Conservation (phyloP, 306 rosid species). For the Gillenia trifoliata region DNA sequence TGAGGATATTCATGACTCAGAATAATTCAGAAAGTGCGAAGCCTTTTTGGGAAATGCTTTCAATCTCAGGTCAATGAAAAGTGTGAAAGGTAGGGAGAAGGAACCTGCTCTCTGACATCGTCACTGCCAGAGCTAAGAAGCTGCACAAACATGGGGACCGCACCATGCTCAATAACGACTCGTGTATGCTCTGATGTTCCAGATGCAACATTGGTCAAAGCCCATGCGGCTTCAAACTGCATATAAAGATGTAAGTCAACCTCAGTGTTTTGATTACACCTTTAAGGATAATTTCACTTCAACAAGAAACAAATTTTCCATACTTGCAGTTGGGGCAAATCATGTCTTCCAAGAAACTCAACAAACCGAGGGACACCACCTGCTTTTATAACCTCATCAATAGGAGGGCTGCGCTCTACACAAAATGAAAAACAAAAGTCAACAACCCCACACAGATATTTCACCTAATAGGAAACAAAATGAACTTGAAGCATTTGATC, state of each 20-base stretch:
- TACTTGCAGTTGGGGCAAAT: conserved; percentile 50
- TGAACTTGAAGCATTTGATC: background rate
- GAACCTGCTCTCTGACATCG: conserved; percentile 68
- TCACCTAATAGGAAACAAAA: background rate
- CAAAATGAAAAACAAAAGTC: background rate
- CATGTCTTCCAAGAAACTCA: conserved; percentile 52
- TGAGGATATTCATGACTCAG: background rate
- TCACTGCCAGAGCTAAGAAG: conserved; percentile 54
- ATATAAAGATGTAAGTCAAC: conserved; percentile 1
- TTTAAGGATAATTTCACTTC: background rate
- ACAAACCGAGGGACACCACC: conserved; percentile 61
- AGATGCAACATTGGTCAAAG: conserved; percentile 57
- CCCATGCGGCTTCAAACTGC: conserved; percentile 82
- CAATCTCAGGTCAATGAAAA: background rate
- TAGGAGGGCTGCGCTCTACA: conserved; percentile 58
- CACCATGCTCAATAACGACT: conserved; percentile 59
- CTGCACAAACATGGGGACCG: conserved; percentile 55
- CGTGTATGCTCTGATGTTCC: conserved; percentile 62
- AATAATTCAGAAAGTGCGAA: background rate
- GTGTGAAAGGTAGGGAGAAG: conserved; percentile 1
- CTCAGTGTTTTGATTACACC: background rate
- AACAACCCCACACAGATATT: background rate
- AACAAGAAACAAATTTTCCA: background rate
- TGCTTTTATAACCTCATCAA: conserved; percentile 52
- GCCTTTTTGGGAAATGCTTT: background rate